Percentiles rank a stretch among this genome's conserved stretches.
Evolutionary conservation across 2,329 filamentous ascomycete species (phyloP).

Genomic region (Colletotrichum cordylinicola): DNA sequence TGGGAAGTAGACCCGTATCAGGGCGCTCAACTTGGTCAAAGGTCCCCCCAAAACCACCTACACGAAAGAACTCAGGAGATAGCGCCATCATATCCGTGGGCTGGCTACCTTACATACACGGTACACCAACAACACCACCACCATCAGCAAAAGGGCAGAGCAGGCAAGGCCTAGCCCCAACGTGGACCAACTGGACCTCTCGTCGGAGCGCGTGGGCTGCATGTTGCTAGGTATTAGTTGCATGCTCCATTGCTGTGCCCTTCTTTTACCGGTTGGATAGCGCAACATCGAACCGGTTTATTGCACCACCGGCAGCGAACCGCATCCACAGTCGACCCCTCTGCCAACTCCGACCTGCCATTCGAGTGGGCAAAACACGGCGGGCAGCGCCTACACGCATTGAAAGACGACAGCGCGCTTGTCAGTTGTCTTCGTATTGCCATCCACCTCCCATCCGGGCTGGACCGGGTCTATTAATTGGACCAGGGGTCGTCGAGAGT

Average conservation of each 20-base stretch:
- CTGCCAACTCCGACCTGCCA: not conserved
- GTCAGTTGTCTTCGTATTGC: conserved; percentile 9
- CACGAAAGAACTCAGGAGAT: not conserved
- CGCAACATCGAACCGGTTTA: conserved; percentile 16
- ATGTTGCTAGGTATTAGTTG: not conserved
- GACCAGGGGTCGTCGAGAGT: conserved; percentile 9
- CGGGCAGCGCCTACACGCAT: not conserved
- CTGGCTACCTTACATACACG: not conserved
- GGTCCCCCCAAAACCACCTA: not conserved
- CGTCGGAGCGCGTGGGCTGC: not conserved
- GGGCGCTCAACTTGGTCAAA: not conserved
- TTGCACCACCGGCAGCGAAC: conserved; percentile 18
- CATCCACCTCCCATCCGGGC: conserved; percentile 5
- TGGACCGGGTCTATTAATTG: conserved; percentile 19
- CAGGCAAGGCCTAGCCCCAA: conserved; percentile 1
- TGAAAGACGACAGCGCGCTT: not conserved
- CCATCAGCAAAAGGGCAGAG: not conserved
- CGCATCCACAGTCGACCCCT: not conserved
- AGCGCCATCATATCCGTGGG: conserved; percentile 1
- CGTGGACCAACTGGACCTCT: conserved; percentile 15
- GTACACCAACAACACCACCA: not conserved
- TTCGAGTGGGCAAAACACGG: not conserved
- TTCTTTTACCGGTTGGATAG: not conserved
- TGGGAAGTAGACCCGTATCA: conserved; percentile 3
- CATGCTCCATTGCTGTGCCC: not conserved